Evolutionary conservation across 2,329 filamentous ascomycete genomes (phyloP).

Genomic region (Aspergillus amoenus): DNA sequence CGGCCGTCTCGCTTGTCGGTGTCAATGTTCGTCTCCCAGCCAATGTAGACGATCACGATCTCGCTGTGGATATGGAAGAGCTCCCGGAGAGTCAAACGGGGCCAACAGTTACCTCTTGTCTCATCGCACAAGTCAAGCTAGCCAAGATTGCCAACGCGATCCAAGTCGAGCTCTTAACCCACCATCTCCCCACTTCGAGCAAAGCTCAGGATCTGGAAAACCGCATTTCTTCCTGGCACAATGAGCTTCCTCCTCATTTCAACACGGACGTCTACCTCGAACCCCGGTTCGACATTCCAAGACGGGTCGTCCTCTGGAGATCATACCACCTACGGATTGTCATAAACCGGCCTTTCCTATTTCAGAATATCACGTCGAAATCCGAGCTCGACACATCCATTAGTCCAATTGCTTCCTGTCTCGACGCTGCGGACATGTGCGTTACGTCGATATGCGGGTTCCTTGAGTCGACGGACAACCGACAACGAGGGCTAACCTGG

Average conservation of each 20-base stretch:
- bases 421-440: conserved; percentile 21
- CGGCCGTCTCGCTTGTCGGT: conserved; percentile 20
- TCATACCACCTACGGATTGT: conserved; percentile 25
- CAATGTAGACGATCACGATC: conserved; percentile 21
- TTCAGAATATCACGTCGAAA: conserved; percentile 18
- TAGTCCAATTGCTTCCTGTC: conserved; percentile 18
- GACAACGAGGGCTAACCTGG: conserved; percentile 20
- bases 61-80: conserved; percentile 22
- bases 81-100: conserved; percentile 13
- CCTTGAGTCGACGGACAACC: conserved; percentile 17
- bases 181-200: conserved; percentile 17
- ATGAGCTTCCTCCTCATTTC: conserved; percentile 17
- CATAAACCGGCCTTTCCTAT: conserved; percentile 22
- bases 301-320: conserved; percentile 20
- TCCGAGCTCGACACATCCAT: conserved; percentile 14
- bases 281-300: conserved; percentile 18
- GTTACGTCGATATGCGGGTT: conserved; percentile 22
- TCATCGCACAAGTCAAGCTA: conserved; percentile 20
- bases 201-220: conserved; percentile 17
- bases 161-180: conserved; percentile 21
- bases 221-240: conserved; percentile 17
- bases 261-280: conserved; percentile 11
- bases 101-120: conserved; percentile 18
- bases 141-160: conserved; percentile 23
- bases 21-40: conserved; percentile 19